Evolutionary conservation across 805 yeast species (phyloP).

Genomic region (Spathaspora arborariae): DNA sequence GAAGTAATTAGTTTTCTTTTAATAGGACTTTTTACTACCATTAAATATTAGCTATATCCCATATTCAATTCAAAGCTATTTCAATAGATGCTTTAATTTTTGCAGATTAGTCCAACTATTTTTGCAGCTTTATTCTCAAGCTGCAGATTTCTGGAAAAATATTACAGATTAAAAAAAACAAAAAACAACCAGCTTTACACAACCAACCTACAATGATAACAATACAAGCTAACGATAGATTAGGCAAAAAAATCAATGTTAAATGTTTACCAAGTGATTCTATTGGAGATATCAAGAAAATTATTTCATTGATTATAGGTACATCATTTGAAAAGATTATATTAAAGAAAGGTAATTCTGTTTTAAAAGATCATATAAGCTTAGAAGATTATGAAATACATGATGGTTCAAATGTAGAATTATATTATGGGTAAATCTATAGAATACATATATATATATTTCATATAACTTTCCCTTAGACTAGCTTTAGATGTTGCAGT

Average conservation of each 20-base stretch:
- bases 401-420: slow-evolving; percentile 81
- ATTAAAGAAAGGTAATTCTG: slow-evolving; percentile 80
- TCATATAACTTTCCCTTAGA: no score
- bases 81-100: no score
- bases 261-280: slow-evolving; percentile 85
- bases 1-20: no score
- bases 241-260: slow-evolving; percentile 84
- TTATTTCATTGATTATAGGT: slow-evolving; percentile 80
- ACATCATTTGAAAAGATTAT: slow-evolving; percentile 61
- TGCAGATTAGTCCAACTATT: no score
- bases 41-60: no score
- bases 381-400: slow-evolving; percentile 94
- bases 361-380: slow-evolving; percentile 84
- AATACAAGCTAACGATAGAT: slow-evolving; percentile 46
- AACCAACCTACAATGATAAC: slow-evolving; percentile 27
- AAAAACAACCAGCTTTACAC: slow-evolving; percentile 1
- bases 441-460: neutral
- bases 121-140: no score
- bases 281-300: slow-evolving; percentile 84
- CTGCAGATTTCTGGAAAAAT: no score
- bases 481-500: no score
- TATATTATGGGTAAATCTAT: slow-evolving; percentile 56
- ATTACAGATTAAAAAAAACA: neutral
- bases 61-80: no score
- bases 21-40: no score